phyloP scores from a whole-genome alignment of 2,329 filamentous ascomycete species.

The Knufia fluminis region DNA sequence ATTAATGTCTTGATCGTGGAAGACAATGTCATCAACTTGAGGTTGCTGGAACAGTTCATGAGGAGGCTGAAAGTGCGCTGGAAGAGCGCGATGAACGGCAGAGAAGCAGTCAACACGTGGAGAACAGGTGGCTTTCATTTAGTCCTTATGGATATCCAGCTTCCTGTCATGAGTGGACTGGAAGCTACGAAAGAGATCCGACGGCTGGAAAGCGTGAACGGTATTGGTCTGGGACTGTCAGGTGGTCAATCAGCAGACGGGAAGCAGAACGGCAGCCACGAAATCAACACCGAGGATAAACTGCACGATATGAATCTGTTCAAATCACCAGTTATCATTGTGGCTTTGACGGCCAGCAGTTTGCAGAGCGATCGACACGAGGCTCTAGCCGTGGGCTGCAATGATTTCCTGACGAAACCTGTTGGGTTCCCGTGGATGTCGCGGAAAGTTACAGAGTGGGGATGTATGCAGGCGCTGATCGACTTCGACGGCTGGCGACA shows the following conservation, averaged over 20 bases:
- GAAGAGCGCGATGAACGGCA: conserved; percentile 94
- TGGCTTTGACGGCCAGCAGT: conserved; percentile 87
- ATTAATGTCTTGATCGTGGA: conserved; percentile 98
- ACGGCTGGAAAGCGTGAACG: conserved; percentile 77
- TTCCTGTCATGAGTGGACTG: conserved; percentile 91
- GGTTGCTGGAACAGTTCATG: conserved; percentile 88
- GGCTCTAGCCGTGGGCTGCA: conserved; percentile 88
- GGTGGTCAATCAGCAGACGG: conserved; percentile 18
- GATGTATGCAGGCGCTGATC: conserved; percentile 97
- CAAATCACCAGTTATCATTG: conserved; percentile 96
- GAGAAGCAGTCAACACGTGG: conserved; percentile 91
- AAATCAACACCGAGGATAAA: conserved; percentile 43
- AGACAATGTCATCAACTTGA: conserved; percentile 96
- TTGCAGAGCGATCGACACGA: conserved; percentile 93
- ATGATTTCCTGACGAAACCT: conserved; percentile 97
- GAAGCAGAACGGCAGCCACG: conserved; percentile 11
- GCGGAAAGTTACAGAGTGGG: conserved; percentile 98
- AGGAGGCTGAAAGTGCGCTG: conserved; percentile 91
- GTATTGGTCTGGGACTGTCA: conserved; percentile 89
- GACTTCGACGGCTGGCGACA: conserved; percentile 97
- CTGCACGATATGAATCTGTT: conserved; percentile 64
- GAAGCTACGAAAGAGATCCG: conserved; percentile 94
- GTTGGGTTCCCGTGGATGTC: conserved; percentile 97
- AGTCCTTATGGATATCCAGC: conserved; percentile 96
- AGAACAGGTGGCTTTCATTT: conserved; percentile 84